Evolutionary conservation across 768 basidiomycete species (phyloP).

Genomic region (Amylocystis lapponica): DNA sequence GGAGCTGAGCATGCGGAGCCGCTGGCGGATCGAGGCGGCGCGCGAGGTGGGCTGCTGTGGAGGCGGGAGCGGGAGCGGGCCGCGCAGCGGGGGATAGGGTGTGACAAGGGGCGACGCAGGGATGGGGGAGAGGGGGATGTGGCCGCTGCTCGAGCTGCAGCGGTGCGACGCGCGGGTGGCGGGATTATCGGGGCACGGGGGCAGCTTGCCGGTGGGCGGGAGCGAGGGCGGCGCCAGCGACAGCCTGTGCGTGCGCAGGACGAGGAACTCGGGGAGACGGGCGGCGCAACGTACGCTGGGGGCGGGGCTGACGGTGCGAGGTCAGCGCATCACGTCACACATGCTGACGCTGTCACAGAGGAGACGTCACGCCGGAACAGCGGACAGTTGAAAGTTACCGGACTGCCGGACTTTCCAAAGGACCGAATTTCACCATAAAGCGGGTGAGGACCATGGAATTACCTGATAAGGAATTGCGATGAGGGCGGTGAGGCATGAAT

Average conservation of each 20-base stretch:
- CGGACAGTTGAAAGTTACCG: too few relatives aligned
- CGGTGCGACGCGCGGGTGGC: conserved; percentile 16
- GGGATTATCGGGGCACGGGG: conserved; percentile 63
- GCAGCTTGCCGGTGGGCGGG: conserved; percentile 53
- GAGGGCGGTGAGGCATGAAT: too few relatives aligned
- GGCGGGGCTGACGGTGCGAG: too few relatives aligned
- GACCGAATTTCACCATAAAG: too few relatives aligned
- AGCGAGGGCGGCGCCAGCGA: conserved; percentile 47
- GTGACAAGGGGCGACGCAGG: conserved; percentile 36
- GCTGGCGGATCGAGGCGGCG: conserved; percentile 40
- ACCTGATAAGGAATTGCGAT: too few relatives aligned
- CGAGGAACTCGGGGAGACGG: conserved; percentile 56
- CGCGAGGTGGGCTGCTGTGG: conserved; percentile 10
- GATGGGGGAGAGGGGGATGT: conserved; percentile 32
- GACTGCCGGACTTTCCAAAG: too few relatives aligned
- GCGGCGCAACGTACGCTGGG: too few relatives aligned
- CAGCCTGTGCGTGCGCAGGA: conserved; percentile 43
- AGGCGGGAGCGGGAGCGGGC: conserved; percentile 32
- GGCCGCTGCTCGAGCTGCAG: conserved; percentile 21
- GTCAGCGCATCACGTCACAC: too few relatives aligned
- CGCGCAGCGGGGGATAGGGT: conserved; percentile 40
- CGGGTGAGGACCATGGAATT: too few relatives aligned
- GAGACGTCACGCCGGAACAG: too few relatives aligned
- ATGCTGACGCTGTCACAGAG: too few relatives aligned
- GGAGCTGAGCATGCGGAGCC: conserved; percentile 63